Evolutionary conservation across 177 flowering plant species (phyloP), one percentile per base, ranked within the genome.

Genomic region (Vitis hybrid): DNA sequence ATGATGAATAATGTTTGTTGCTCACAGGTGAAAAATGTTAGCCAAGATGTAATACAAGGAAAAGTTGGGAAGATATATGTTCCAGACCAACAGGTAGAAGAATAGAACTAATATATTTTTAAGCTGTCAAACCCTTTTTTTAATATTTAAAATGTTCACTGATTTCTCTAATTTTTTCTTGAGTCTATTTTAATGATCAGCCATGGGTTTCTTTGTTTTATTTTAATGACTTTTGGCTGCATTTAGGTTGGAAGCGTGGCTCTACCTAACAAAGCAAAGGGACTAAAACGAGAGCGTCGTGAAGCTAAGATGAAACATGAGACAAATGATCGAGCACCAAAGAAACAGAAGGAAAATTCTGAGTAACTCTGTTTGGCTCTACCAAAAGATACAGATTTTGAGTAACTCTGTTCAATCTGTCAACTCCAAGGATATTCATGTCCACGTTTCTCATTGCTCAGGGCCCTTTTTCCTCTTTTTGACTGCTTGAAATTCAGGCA

Each of bases 211-310:
- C 19, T 19, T 19, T 19, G 19, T 19, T 19, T 19, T 62, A 6
- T 51, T 62, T 18, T 56, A 64, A 13, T 54, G n/a, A 28, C 20
- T 47, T 57, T 2, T 72, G 69, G 19, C 63, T 13, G 31, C 19
- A 6, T 65, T 59, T 63, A 93, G 98, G 78, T 94, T 76, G 94
- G 91, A 73, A 85, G 71, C 2, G 80, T 80, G 85, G 65, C 75
- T 17, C 70, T 87, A 62, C 81, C 86, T 20, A 20, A 85, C 82
- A 88, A 82, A 64, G 72, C 86, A 2, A 94, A 89, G 84, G 97
- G 95, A 65, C 70, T 90, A 72, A 91, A 92, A 83, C 87, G 98
- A 79, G 94, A 88, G 75, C 89, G 98, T 0, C 90, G 95, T 6
- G 95, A 91, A 78, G 88, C 89, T 49, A 89, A 83, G 82, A 71